Conservation (phyloP, 768 basidiomycete species). For the Hemileccinum impolitum region DNA sequence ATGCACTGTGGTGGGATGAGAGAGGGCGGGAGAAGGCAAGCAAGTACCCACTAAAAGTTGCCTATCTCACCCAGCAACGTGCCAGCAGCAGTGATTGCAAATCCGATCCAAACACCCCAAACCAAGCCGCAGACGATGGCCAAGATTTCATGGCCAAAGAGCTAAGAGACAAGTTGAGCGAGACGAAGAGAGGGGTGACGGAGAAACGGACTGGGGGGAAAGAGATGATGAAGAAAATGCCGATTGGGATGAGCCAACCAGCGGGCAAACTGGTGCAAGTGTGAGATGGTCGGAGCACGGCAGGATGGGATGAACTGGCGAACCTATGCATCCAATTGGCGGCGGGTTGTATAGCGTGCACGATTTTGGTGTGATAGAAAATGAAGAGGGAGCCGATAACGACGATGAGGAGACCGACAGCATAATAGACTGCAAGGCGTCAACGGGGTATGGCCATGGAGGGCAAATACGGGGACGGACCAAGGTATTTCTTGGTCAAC, state of each 20-base stretch:
- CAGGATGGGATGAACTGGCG: constrained; percentile 1
- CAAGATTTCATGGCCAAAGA: constrained; percentile 92
- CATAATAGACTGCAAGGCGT: constrained; percentile 42
- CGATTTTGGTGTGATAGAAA: constrained; percentile 62
- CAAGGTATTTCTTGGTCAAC: constrained; percentile 53
- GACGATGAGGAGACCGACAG: constrained; percentile 44
- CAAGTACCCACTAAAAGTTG: constrained; percentile 72
- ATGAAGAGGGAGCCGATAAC: constrained; percentile 51
- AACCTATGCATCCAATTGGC: constrained; percentile 45
- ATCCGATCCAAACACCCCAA: constrained; percentile 86
- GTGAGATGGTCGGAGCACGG: neutral
- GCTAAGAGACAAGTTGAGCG: constrained; percentile 34
- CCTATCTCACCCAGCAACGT: constrained; percentile 85
- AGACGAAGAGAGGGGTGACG: neutral
- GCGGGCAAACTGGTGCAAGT: constrained; percentile 39
- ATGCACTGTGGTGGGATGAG: constrained; percentile 50
- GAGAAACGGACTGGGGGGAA: constrained; percentile 66
- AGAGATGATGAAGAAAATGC: constrained; percentile 75
- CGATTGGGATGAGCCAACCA: constrained; percentile 81
- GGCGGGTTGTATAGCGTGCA: constrained; percentile 43
- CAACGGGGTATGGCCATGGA: neutral
- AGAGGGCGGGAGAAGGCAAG: neutral
- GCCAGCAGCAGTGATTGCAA: constrained; percentile 80
- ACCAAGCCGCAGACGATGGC: constrained; percentile 86
- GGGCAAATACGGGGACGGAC: constrained; percentile 36